phyloP scores from a whole-genome alignment of 78 protist species.

The Monocercomonoides exilis region DNA sequence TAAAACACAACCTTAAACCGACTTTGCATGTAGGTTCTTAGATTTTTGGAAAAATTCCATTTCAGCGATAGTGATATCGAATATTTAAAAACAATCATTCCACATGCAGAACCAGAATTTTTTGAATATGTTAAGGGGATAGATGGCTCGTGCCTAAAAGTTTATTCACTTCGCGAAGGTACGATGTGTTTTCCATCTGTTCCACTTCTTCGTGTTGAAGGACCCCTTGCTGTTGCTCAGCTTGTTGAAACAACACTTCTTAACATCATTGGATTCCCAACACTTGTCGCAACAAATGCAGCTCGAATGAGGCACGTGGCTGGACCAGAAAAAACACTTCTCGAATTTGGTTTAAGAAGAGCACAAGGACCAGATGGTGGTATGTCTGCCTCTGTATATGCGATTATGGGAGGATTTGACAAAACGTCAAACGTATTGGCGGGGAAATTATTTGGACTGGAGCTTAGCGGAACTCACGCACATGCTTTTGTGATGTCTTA shows the following conservation, averaged over 20 bases:
- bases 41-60: conserved; percentile 11
- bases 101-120: conserved; percentile 45
- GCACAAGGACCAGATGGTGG: conserved; percentile 69
- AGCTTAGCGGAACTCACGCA: conserved; percentile 70
- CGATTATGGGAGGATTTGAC: conserved; percentile 76
- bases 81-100: conserved; percentile 39
- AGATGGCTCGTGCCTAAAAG: neutral
- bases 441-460: conserved; percentile 57
- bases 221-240: conserved; percentile 81
- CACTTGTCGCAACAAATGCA: conserved; percentile 78
- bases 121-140: conserved; percentile 34
- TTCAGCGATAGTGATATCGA: conserved; percentile 45
- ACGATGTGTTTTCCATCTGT: conserved; percentile 60
- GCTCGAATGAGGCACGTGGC: conserved; percentile 61
- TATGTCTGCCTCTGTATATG: conserved; percentile 61
- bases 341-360: conserved; percentile 82
- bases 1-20: too few relatives aligned
- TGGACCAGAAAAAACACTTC: conserved; percentile 50
- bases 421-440: conserved; percentile 68
- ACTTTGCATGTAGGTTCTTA: conserved; percentile 1
- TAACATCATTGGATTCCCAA: conserved; percentile 65
- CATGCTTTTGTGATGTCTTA: conserved; percentile 71
- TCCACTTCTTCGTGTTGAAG: conserved; percentile 75
- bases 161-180: conserved; percentile 64
- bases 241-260: conserved; percentile 77